These are phyloP conservation scores for Cercospora berteroae DNA, from an alignment of 2,329 filamentous ascomycete genomes.

Conservation along the genomic window DNA sequence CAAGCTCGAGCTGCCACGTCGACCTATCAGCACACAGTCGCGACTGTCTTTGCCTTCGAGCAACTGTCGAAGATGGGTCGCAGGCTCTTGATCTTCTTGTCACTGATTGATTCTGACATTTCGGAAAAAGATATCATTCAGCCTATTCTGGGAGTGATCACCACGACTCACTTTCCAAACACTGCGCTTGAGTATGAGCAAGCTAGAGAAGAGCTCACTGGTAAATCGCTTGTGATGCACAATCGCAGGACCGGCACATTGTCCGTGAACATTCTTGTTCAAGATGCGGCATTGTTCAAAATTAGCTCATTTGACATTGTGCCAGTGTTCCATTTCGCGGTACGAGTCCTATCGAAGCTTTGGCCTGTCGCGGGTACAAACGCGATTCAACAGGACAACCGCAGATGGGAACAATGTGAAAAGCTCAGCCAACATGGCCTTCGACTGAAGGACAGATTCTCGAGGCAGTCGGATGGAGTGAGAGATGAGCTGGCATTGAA, in stretches of 20 bases:
- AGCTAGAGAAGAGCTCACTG: background rate
- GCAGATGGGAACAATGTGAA: background rate
- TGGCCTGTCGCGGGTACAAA: background rate
- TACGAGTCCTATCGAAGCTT: background rate
- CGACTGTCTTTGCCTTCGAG: background rate
- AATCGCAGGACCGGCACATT: background rate
- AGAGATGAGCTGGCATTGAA: background rate
- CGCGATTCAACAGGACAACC: background rate
- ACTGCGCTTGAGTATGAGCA: background rate
- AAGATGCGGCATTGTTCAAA: background rate
- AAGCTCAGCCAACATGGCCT: background rate
- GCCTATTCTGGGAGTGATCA: background rate
- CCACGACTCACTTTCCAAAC: background rate
- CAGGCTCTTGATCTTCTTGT: background rate
- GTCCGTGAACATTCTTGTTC: background rate
- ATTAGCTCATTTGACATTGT: background rate
- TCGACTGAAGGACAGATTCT: background rate
- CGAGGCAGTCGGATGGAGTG: background rate
- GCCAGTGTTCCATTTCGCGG: background rate
- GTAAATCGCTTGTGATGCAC: background rate
- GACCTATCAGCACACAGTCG: background rate
- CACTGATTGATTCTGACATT: background rate
- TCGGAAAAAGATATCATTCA: background rate
- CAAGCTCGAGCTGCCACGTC: background rate
- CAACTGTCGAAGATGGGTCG: background rate